Base-by-base conservation (phyloP, 2,329 filamentous ascomycete genomes). In the Pyrenophora teres region DNA sequence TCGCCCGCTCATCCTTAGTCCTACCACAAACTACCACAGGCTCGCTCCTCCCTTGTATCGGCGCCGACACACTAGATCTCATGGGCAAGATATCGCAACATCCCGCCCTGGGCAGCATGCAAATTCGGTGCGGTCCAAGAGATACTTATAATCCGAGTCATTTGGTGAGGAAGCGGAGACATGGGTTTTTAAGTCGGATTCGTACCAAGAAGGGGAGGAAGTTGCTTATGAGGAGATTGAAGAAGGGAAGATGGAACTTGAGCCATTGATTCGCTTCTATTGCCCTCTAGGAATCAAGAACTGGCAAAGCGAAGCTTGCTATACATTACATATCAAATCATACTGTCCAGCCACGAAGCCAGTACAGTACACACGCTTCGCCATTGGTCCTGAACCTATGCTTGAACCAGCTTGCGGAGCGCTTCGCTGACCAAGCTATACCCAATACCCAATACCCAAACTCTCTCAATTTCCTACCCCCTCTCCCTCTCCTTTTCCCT, bases 91-190 rank as follows among this genome's bases (percentile, higher is more conserved):
- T 74, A 33, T 73, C 73, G 0, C 52, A 66, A 12, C 72, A 74
- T 42, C 73, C 75, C 1, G 68, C 65, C 2, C 57, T 77, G 7
- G 65, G 67, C 8, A 56, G 68, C 31, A 65, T 71, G 19, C 77
- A 79, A 60, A 72, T 78, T 18, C 72, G 78, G 35, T 76, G 74
- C 59, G 77, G 75, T 2, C 79, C 78, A 23, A 77, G 84, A 57
- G 73, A 80, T 50, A 87, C 84, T 25, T 86, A 78, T 64, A 81
- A 82, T 48, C 83, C 83, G 8, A 84, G 80, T 43, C 81, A 85
- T 56, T 66, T 79, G 38, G 81, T 85, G 36, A 77, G 85, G 67
- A 87, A 87, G 74, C 76, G 84, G 56, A 77, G 84, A 62, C 81
- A 84, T 72, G 84, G 84, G 2, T 87, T 85, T 63, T 65, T 87